Evolutionary conservation across 805 yeast species (phyloP).

Genomic region (Wickerhamiella dianesei): DNA sequence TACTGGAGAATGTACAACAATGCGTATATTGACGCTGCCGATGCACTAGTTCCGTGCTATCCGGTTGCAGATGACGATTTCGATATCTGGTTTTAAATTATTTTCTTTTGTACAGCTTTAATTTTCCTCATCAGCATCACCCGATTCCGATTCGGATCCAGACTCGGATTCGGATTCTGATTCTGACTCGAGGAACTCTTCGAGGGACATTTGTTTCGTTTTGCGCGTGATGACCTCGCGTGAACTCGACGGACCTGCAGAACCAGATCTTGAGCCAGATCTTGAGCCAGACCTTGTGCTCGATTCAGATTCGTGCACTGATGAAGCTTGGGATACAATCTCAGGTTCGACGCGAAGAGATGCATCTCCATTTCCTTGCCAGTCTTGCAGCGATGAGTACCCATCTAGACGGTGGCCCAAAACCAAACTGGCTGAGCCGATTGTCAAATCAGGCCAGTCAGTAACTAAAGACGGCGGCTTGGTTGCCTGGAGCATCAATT

Average conservation of each 20-base stretch:
- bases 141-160: conserved; percentile 12
- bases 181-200: conserved; percentile 44
- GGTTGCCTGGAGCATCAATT: conserved; percentile 61
- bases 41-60: conserved; percentile 69
- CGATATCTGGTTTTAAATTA: conserved; percentile 30
- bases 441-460: conserved; percentile 10
- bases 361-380: conserved; percentile 26
- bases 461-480: conserved; percentile 43
- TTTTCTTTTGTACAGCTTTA: conserved; percentile 6
- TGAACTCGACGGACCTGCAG: not conserved
- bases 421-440: conserved; percentile 24
- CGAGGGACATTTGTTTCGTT: conserved; percentile 60
- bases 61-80: conserved; percentile 41
- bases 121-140: conserved; percentile 15
- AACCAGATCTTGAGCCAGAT: not conserved
- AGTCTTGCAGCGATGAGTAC: conserved; percentile 27
- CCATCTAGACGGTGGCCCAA: conserved; percentile 24
- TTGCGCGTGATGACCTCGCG: conserved; percentile 14
- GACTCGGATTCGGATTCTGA: conserved; percentile 8
- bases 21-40: conserved; percentile 60
- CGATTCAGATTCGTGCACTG: not conserved
- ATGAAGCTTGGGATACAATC: not conserved
- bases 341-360: not conserved
- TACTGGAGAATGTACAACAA: conserved; percentile 77
- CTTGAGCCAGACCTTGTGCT: not conserved